These are phyloP conservation scores for Microcyclospora tardicrescens DNA, from an alignment of 2,329 filamentous ascomycete genomes.

Conservation along the genomic window DNA sequence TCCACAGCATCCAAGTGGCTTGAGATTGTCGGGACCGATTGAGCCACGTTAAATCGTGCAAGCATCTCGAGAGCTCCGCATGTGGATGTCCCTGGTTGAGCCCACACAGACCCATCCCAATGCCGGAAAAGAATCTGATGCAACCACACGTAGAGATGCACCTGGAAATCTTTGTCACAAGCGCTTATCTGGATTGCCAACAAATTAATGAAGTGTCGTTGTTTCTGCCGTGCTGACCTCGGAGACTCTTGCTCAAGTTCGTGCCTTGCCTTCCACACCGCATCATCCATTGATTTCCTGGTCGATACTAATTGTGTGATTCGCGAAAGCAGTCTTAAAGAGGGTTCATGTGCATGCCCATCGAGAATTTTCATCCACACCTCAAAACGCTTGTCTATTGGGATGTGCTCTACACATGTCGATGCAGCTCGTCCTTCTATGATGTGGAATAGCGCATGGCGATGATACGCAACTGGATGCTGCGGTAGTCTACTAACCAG, in stretches of 20 bases:
- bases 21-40: conserved; percentile 48
- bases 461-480: background rate
- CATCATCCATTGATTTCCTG: background rate
- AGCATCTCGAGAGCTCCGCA: conserved; percentile 68
- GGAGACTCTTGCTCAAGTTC: background rate
- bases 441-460: conserved; percentile 1
- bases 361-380: conserved; percentile 1
- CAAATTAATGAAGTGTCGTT: conserved; percentile 1
- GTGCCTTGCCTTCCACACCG: conserved; percentile 13
- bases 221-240: background rate
- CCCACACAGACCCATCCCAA: conserved; percentile 64
- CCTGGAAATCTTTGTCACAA: conserved; percentile 15
- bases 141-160: conserved; percentile 51
- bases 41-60: conserved; percentile 18
- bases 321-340: too few relatives aligned
- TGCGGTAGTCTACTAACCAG: conserved; percentile 1
- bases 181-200: conserved; percentile 3
- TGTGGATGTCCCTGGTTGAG: conserved; percentile 57
- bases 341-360: conserved; percentile 1
- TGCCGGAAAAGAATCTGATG: conserved; percentile 61
- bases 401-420: background rate
- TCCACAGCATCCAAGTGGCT: conserved; percentile 63
- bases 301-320: too few relatives aligned
- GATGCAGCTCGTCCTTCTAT: background rate
- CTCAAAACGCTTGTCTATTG: background rate